Evolutionary conservation across 257 asterid species (phyloP).

Genomic region (Jacaranda copaia): DNA sequence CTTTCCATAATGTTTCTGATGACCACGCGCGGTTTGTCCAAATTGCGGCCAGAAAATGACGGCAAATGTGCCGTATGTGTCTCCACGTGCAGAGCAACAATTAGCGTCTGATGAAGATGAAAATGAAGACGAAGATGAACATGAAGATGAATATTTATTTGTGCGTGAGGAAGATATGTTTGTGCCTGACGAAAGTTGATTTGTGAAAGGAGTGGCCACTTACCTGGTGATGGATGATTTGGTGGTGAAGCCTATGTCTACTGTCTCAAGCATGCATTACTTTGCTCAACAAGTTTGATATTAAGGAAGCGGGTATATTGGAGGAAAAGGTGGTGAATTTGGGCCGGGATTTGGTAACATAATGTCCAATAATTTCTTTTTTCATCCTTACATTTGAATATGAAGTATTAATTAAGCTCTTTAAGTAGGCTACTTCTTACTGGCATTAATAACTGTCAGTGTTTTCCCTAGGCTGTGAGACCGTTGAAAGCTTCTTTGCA

Average conservation of each 20-base stretch:
- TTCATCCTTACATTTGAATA: not conserved
- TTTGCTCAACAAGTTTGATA: conserved; percentile 37
- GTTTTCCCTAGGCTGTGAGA: conserved; percentile 30
- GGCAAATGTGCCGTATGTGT: not conserved
- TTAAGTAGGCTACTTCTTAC: not conserved
- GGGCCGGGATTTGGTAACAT: conserved; percentile 37
- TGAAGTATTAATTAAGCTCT: not conserved
- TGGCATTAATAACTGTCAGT: not conserved
- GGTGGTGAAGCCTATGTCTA: conserved; percentile 43
- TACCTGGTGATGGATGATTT: conserved; percentile 54
- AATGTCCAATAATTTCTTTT: not conserved
- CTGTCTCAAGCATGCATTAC: conserved; percentile 42
- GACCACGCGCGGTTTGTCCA: conserved; percentile 37
- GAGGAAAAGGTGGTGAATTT: conserved; percentile 44
- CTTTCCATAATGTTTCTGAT: conserved; percentile 16
- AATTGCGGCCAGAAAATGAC: not conserved
- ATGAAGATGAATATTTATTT: no score
- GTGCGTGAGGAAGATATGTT: conserved; percentile 1
- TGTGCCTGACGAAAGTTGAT: conserved; percentile 21
- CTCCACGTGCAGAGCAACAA: not conserved
- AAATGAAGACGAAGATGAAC: no score
- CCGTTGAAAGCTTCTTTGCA: conserved; percentile 40
- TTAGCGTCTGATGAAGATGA: not conserved
- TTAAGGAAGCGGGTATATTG: conserved; percentile 34
- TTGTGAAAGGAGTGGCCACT: conserved; percentile 46